Conservation (phyloP, 495 filamentous ascomycete genomes). For the Podospora australis region DNA sequence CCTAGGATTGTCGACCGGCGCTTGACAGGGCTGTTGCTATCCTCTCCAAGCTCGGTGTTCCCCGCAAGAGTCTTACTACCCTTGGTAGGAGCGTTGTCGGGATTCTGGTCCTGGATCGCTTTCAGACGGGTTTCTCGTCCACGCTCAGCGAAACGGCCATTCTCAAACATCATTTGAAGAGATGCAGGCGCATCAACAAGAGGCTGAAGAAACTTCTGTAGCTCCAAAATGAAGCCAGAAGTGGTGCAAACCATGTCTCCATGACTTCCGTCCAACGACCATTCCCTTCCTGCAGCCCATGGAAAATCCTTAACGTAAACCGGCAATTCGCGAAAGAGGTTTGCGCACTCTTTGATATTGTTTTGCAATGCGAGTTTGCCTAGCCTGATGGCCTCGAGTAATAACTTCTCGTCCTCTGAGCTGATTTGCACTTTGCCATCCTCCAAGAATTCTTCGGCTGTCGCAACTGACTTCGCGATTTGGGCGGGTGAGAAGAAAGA, state of each 20-base stretch:
- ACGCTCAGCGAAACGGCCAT: constrained; percentile 28
- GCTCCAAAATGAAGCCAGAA: constrained; percentile 29
- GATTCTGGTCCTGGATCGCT: constrained; percentile 15
- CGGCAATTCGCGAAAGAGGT: constrained; percentile 68
- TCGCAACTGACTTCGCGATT: constrained; percentile 54
- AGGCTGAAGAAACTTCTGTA: constrained; percentile 35
- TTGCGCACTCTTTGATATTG: constrained; percentile 57
- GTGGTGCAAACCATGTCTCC: constrained; percentile 35
- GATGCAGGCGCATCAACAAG: constrained; percentile 31
- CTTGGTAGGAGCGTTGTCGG: not conserved
- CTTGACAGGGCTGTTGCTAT: constrained; percentile 19
- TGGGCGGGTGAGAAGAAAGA: constrained; percentile 63
- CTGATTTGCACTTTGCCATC: constrained; percentile 45
- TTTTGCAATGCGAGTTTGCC: constrained; percentile 55
- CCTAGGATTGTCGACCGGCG: constrained; percentile 20
- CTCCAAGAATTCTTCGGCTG: constrained; percentile 57
- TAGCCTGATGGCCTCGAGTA: constrained; percentile 56
- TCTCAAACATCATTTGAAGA: constrained; percentile 30
- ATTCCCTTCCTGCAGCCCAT: constrained; percentile 45
- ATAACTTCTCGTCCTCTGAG: constrained; percentile 49
- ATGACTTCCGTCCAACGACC: constrained; percentile 52
- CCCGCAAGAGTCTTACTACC: constrained; percentile 27
- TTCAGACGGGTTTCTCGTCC: constrained; percentile 29
- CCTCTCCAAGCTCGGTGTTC: constrained; percentile 31
- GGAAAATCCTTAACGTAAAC: constrained; percentile 60